Evolutionary conservation across 108 stramenopile genomes (phyloP), one percentile per base, ranked within the genome.

Genomic region (Skeletonema potamos): DNA sequence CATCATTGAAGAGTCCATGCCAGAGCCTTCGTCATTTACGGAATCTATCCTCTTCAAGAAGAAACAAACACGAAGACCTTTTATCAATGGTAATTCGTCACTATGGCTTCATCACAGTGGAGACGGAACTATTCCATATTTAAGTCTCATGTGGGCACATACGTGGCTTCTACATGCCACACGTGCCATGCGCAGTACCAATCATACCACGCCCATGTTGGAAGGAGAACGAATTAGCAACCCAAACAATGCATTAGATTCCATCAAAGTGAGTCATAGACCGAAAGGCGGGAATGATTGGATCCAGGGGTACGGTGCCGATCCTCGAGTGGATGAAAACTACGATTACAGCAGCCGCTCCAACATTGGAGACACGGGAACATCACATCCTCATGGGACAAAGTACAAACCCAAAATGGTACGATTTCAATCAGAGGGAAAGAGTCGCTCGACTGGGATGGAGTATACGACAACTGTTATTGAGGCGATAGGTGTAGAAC

Each of bases 401-500:
- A 86, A 87, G 43, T 93, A 93, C 77, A 91, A 95, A 46, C 94
- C 94, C 4, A 64, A 81, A 64, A 95, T 95, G 94, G 76, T 79
- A 11, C 74, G 89, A 18, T 94, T 77, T 79, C 87, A 90, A 65
- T 84, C 84, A 30, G 64, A 68, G 33, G 90, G 89, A 13, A 81
- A 74, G 20, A 85, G 85, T 39, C 66, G 90, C 36, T 86, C 81
- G 18, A 92, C 93, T 27, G 91, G 89, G 18, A 89, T 89, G 68
- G 86, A 92, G 56, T 95, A 92, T 66, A 87, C 92, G 3, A 95
- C 94, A 17, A 84, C 90, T 15, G 86, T 95, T 4, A 87, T 95
- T 41, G 94, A 95, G 84, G 94, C 94, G 15, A 76, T 89, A 57
- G 89, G 90, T 26, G 89, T 95, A 20, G 94, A 95, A 54, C 94